phyloP scores from a whole-genome alignment of 805 yeast species.

The Hanseniaspora lachancei region DNA sequence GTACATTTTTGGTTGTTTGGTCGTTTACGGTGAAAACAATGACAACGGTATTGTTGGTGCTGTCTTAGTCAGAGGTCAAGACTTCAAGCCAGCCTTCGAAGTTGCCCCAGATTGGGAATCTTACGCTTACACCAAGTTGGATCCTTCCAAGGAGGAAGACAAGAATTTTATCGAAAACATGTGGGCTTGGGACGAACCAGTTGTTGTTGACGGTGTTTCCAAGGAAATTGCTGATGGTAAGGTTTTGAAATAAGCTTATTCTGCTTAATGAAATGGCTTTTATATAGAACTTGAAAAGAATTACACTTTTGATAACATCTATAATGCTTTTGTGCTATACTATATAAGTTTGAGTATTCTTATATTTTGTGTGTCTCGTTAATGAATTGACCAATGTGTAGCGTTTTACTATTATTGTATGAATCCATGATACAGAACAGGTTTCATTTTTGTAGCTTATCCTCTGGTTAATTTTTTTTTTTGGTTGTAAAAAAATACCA shows the following conservation, averaged over 20 bases:
- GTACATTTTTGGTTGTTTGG: conserved; percentile 84
- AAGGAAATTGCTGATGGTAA: conserved; percentile 94
- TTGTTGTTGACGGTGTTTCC: conserved; percentile 60
- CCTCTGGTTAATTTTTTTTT: background rate
- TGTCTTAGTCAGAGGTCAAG: conserved; percentile 91
- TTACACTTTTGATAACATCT: too few species aligned
- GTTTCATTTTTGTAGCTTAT: too few species aligned
- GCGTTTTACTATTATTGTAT: too few species aligned
- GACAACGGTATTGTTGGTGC: conserved; percentile 94
- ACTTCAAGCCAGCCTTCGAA: conserved; percentile 76
- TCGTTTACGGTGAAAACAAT: conserved; percentile 97
- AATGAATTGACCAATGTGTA: too few species aligned
- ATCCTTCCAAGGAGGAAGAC: conserved; percentile 61
- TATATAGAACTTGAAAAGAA: too few species aligned
- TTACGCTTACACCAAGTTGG: conserved; percentile 70
- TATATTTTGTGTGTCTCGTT: background rate
- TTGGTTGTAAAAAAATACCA: background rate
- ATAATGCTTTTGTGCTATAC: too few species aligned
- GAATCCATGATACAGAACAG: too few species aligned
- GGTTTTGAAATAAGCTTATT: conserved; percentile 52
- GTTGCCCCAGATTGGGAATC: conserved; percentile 99
- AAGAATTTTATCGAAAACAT: conserved; percentile 72
- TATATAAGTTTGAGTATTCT: background rate
- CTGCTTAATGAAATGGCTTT: background rate
- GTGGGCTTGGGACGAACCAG: conserved; percentile 98